These are phyloP conservation scores for Boechera stricta DNA, from an alignment of 345 rosid species.

Conservation along the genomic window DNA sequence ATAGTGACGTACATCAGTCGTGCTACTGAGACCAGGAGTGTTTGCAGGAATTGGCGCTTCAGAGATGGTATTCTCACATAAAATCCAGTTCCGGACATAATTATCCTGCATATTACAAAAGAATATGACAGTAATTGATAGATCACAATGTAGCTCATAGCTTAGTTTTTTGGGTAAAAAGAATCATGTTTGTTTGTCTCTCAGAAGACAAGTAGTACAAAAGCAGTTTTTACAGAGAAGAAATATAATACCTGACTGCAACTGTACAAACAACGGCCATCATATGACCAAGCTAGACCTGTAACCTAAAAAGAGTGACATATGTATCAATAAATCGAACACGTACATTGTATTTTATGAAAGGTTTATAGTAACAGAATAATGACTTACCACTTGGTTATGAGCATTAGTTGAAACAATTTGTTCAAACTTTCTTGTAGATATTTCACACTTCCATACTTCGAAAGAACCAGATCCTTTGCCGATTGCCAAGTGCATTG, in stretches of 20 bases:
- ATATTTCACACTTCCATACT: slow-evolving; percentile 71
- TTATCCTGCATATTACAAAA: slow-evolving; percentile 63
- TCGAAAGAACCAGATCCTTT: slow-evolving; percentile 92
- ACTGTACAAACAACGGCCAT: slow-evolving; percentile 77
- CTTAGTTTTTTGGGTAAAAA: slow-evolving; percentile 2
- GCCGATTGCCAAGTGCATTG: slow-evolving; percentile 77
- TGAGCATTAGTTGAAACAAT: slow-evolving; percentile 65
- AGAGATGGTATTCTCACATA: slow-evolving; percentile 55
- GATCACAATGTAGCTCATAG: slow-evolving; percentile 17
- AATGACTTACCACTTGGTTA: slow-evolving; percentile 72
- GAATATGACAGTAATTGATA: slow-evolving; percentile 11
- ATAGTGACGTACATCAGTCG: slow-evolving; percentile 63
- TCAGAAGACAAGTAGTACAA: background rate
- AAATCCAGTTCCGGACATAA: slow-evolving; percentile 78
- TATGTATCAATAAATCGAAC: slow-evolving; percentile 40
- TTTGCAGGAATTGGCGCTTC: slow-evolving; percentile 72
- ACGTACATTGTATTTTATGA: background rate
- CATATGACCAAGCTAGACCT: slow-evolving; percentile 89
- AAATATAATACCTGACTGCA: slow-evolving; percentile 77
- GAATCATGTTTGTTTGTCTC: background rate
- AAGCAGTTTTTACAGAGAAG: slow-evolving; percentile 24
- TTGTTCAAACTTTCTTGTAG: slow-evolving; percentile 54
- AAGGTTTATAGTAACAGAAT: slow-evolving; percentile 2
- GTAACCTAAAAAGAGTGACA: slow-evolving; percentile 63
- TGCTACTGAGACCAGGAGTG: slow-evolving; percentile 61